Base-by-base conservation (phyloP, 2,329 filamentous ascomycete genomes). In the Colletotrichum sp. region DNA sequence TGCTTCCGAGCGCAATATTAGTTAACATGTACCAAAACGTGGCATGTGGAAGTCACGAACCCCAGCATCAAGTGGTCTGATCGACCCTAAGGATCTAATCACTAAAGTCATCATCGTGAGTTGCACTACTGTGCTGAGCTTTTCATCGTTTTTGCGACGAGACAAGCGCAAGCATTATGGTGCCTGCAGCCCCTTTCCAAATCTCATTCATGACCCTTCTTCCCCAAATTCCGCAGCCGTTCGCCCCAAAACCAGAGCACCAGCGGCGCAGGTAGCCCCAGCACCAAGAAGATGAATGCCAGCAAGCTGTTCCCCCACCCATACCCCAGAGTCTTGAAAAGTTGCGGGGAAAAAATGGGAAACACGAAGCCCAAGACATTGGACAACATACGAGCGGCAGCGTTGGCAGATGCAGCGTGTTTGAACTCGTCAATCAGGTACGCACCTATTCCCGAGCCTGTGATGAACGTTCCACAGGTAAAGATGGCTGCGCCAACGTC, bases 401-500 rank as follows among this genome's bases (percentile, higher is more conserved):
- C 90, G 72, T 88, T 87, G 0, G 83, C 84, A 3, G 82, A 84
- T 7, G 84, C 84, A 2, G 81, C 81, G 26, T 82, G 81, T 32
- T 82, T 78, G 66, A 83, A 84, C 63, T 88, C 89, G 63, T 92
- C 90, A 6, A 92, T 86, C 2, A 90, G 84, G 72, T 92, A 92
- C 0, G 90, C 90, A 66, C 88, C 85, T 39, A 90, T 85, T 4
- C 88, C 88, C 79, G 89, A 88, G 66, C 90, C 90, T 1, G 87
- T 83, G 12, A 89, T 85, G 61, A 91, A 88, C 78, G 87, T 88
- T 1, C 90, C 90, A 6, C 87, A 83, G 0, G 88, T 88, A 74
- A 92, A 89, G n/a, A 91, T 84, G 0, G 83, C 82, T 3, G 88
- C 88, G 4, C 91, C 91, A 28, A 92, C 86, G 63, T 93, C 91